These are phyloP conservation scores for California macrophylla DNA, from an alignment of 441 rosid genomes.

Conservation along the genomic window DNA sequence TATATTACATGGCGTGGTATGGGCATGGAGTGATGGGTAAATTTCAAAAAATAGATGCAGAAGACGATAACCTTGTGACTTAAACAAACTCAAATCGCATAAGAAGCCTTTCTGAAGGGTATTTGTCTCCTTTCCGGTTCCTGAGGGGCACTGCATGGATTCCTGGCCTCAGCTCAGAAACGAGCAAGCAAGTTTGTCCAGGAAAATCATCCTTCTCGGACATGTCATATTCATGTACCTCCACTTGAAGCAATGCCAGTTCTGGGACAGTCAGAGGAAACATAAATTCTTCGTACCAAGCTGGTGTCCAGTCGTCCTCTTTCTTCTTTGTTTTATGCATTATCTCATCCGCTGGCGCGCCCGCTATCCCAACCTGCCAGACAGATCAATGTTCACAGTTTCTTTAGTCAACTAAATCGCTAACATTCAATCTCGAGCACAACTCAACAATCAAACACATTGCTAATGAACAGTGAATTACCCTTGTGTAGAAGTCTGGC, in stretches of 20 bases:
- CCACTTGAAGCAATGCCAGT: constrained; percentile 41
- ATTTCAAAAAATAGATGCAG: not conserved
- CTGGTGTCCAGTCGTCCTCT: constrained; percentile 42
- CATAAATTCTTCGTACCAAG: constrained; percentile 46
- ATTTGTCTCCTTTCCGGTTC: constrained; percentile 39
- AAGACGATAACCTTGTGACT: not conserved
- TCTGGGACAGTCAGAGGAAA: constrained; percentile 45
- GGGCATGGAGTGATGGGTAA: too few species aligned
- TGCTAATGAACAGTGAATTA: constrained; percentile 19
- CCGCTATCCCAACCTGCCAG: constrained; percentile 60
- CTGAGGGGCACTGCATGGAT: constrained; percentile 34
- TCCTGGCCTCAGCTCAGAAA: constrained; percentile 35
- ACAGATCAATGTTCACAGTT: too few species aligned
- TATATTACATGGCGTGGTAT: not conserved
- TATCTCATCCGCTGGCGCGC: constrained; percentile 38
- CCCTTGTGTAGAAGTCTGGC: constrained; percentile 62
- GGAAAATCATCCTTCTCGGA: constrained; percentile 43
- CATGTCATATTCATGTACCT: constrained; percentile 44
- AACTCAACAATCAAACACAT: too few species aligned
- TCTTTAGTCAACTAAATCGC: too few species aligned
- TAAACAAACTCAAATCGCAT: constrained; percentile 37
- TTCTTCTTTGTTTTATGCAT: constrained; percentile 45
- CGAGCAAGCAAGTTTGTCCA: constrained; percentile 47
- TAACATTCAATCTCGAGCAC: too few species aligned
- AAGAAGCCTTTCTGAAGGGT: constrained; percentile 29